Evolutionary conservation across 164 flowering plant species (phyloP), one percentile per base, ranked within the genome.

Genomic region (Protea cynaroides): DNA sequence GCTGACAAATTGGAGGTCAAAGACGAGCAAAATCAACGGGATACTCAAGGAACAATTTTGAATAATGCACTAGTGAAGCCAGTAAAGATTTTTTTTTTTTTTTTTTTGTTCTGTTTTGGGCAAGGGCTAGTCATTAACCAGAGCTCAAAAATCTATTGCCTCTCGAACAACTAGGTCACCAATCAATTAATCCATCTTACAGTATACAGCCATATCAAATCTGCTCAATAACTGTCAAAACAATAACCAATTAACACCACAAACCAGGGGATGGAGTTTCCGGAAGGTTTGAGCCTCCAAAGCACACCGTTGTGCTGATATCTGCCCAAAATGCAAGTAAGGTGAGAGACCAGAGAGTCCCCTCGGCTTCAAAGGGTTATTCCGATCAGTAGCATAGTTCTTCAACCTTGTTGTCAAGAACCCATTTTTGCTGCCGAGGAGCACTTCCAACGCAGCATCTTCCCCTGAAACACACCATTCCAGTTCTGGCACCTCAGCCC

Each of bases 291-390:
- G 85, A 14, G 97, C 99, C 79, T 86, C 97, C 66, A 91, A 62
- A 59, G 96, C 99, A 81, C 99, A 91, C 22, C 90, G 70, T 64
- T 94, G 99, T 0, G 97, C 86, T 49, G 97, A 86, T 74, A 94
- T 85, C 74, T 89, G 88, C 59, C 99, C 99, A 79, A 94, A 91
- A 76, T 94, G 99, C 74, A 94, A 72, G 72, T 94, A 94, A n/a
- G 99, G 99, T 34, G 97, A 94, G 29, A 91, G 86, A 51, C 97
- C 90, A 40, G 97, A 94, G 10, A 94, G 92, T 1, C 79, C 92
- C 73, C 69, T 80, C 9, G 89, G 89, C 67, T 88, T 94, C 51
- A 85, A 47, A 4, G 99, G 99, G 74, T 86, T 84, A 68, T 94
- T 94, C 40, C 99, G 71, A 40, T 91, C 96, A 1, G 74, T 58